These are phyloP conservation scores for Aspergillus glaucus DNA, from an alignment of 2,329 filamentous ascomycete genomes.

Conservation along the genomic window DNA sequence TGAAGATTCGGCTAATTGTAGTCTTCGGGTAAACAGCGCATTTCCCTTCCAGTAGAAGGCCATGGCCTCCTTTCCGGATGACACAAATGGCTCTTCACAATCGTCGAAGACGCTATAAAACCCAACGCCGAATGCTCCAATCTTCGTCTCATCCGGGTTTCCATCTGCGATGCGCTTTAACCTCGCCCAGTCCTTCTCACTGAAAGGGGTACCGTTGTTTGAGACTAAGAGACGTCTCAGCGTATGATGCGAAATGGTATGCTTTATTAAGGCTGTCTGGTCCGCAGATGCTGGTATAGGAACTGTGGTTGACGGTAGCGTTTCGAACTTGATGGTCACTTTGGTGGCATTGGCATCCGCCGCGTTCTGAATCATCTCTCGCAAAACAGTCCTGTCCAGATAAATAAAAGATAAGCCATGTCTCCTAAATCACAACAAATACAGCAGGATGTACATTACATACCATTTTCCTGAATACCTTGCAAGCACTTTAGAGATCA, in stretches of 20 bases:
- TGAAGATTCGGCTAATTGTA: constrained; percentile 61
- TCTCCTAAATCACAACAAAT: not conserved
- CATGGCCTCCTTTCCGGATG: constrained; percentile 87
- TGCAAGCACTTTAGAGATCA: constrained; percentile 96
- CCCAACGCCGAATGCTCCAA: constrained; percentile 94
- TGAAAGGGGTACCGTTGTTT: constrained; percentile 86
- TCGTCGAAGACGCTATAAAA: constrained; percentile 99
- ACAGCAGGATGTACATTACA: constrained; percentile 28
- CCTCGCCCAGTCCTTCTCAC: constrained; percentile 83
- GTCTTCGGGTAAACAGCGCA: constrained; percentile 82
- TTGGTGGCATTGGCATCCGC: constrained; percentile 88
- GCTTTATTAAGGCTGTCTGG: constrained; percentile 68
- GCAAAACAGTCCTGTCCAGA: constrained; percentile 52
- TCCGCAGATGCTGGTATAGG: constrained; percentile 62
- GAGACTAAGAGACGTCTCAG: constrained; percentile 80
- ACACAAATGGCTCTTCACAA: constrained; percentile 95
- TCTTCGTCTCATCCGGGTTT: constrained; percentile 98
- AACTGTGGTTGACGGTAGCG: constrained; percentile 71
- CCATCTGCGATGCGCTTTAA: constrained; percentile 97
- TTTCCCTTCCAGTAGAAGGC: constrained; percentile 99
- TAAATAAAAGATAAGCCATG: constrained; percentile 9
- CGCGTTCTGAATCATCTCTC: constrained; percentile 97
- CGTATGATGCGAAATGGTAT: constrained; percentile 78
- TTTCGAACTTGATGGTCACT: constrained; percentile 89
- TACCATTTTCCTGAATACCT: constrained; percentile 96